Evolutionary conservation across 768 basidiomycete species (phyloP), one percentile per base, ranked within the genome.

Genomic region (Leccinum subgranulosum): DNA sequence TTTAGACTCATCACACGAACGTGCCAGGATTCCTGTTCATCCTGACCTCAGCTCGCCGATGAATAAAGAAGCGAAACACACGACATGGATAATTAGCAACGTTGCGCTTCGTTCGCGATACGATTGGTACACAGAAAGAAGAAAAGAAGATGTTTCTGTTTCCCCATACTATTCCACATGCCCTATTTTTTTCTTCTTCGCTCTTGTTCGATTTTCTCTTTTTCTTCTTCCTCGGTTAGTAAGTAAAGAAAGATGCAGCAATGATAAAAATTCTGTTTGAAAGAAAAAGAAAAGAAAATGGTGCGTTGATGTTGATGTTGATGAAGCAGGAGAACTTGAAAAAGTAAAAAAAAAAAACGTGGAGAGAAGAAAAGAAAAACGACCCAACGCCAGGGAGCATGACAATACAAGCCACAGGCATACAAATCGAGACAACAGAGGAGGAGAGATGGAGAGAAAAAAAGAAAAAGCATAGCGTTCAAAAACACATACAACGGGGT

Each of bases 361-460:
- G 53, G 54, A 66, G 57, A 29, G 45, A 51, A 51, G 46, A 27
- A 11, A 43, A 33, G 54, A 41, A 48, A 50, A 25, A 21, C 15
- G 31, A 54, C 47, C 54, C 56, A 58, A 55, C 51, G 25, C 47
- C 23, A 43, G 21, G 27, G 49, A 34, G 52, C 33, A 39, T 53
- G 53, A 51, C 53, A 64, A 54, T 67, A 67, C 60, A 61, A 59
- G 63, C 61, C 70, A 71, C 59, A 68, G 52, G 60, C 61, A 71
- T 68, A 72, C 66, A 70, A 62, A 39, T 54, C 41, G 41, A 43
- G 6, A 43, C n/a, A 43, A 43, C n/a, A 19, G 19, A 43, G 41
- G 41, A 43, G n/a, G n/a, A 39, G 39, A 43, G 11, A 43, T 23
- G 23, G 23, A 25, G 25, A 36, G 19, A 21, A 43, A 19, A 43